A percentile compares a stretch with the other conserved stretches of the same genome.
Conservation (phyloP, 208 protist species). For the Leishmania braziliensis region DNA sequence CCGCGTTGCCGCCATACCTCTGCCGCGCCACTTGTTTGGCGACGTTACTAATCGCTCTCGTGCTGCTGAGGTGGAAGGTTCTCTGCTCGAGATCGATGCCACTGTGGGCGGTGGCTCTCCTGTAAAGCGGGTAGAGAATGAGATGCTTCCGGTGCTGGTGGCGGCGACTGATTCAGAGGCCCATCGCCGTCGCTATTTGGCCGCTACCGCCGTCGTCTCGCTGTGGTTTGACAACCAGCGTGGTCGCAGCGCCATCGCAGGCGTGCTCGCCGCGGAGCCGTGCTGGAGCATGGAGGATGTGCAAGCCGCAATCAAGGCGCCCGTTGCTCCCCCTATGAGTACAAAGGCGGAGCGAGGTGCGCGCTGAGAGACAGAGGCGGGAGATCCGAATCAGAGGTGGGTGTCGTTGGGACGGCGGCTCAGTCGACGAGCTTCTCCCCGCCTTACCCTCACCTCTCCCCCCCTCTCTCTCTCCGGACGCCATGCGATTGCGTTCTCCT, state of each 20-base stretch:
- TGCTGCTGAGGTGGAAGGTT: background rate
- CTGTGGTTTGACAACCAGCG: constrained; percentile 35
- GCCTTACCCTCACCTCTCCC: constrained; percentile 7
- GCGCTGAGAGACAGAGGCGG: background rate
- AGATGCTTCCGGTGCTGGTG: background rate
- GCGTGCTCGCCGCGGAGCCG: constrained; percentile 6
- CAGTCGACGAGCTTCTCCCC: background rate
- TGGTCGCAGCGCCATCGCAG: constrained; percentile 19
- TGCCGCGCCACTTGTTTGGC: constrained; percentile 6
- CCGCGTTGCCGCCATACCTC: background rate
- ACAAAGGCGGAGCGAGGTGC: background rate
- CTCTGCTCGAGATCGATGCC: constrained; percentile 11
- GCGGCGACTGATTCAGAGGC: constrained; percentile 20
- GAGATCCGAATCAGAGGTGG: background rate
- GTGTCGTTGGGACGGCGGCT: background rate
- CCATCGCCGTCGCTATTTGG: constrained; percentile 23
- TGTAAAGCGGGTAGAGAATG: background rate
- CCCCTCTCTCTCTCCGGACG: constrained; percentile 1
- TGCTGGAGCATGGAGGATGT: constrained; percentile 18
- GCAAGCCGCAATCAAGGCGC: background rate
- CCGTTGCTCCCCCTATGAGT: background rate
- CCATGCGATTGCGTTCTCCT: constrained; percentile 3
- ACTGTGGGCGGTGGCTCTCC: background rate
- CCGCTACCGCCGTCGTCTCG: constrained; percentile 22
- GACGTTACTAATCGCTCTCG: constrained; percentile 14